phyloP scores from a whole-genome alignment of 2,329 filamentous ascomycete genomes.

The Sporothrix brasiliensis region DNA sequence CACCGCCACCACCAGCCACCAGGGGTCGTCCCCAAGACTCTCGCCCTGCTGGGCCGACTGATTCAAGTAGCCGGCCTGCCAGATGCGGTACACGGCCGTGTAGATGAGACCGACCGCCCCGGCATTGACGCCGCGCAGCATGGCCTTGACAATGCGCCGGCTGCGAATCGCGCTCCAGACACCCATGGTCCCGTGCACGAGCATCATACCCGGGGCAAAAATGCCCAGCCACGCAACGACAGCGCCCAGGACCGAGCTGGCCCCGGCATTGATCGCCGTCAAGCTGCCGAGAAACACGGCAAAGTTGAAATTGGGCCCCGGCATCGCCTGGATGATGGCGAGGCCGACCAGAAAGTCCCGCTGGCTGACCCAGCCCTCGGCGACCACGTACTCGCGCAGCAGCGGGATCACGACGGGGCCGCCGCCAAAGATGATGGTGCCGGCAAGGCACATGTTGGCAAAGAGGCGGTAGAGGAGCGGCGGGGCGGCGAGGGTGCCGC shows the following conservation, averaged over 20 bases:
- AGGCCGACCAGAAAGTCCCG: slow-evolving; percentile 74
- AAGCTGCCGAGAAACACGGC: background rate
- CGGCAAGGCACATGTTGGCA: background rate
- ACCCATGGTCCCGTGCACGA: slow-evolving; percentile 1
- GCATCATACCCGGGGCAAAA: background rate
- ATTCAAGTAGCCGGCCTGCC: background rate
- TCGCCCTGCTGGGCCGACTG: background rate
- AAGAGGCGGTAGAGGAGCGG: background rate
- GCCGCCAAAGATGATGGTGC: slow-evolving; percentile 54
- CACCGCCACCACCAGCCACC: background rate
- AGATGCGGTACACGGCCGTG: background rate
- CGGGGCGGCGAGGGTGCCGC: background rate
- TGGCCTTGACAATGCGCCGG: background rate
- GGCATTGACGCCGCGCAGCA: background rate
- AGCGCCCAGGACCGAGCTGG: background rate
- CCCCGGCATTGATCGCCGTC: background rate
- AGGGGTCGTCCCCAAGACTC: background rate
- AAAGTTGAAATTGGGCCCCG: slow-evolving; percentile 40
- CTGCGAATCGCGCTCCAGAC: background rate
- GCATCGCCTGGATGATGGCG: slow-evolving; percentile 71
- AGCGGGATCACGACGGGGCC: slow-evolving; percentile 68
- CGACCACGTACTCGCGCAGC: slow-evolving; percentile 64
- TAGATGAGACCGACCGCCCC: slow-evolving; percentile 1
- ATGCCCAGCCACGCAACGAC: background rate
- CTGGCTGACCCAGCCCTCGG: slow-evolving; percentile 68